Evolutionary conservation across 2,329 filamentous ascomycete species (phyloP).

Genomic region (Pseudopithomyces maydicus): DNA sequence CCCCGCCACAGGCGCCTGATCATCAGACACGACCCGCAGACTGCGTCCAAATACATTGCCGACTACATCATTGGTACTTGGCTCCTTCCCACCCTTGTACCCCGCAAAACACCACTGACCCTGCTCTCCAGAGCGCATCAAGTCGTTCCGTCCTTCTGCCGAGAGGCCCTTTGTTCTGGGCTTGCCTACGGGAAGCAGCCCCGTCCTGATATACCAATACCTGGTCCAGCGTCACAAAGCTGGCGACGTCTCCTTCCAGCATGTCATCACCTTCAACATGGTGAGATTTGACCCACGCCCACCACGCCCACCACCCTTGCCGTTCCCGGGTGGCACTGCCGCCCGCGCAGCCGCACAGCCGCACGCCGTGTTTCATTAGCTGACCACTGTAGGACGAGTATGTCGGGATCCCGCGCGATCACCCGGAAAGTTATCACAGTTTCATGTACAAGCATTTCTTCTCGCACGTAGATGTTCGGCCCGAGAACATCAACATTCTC

Average conservation of each 20-base stretch:
- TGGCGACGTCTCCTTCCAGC: constrained; percentile 78
- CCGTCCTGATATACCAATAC: constrained; percentile 76
- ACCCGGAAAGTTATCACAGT: constrained; percentile 85
- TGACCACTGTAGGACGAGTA: constrained; percentile 72
- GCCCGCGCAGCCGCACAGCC: constrained; percentile 21
- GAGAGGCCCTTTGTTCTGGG: constrained; percentile 80
- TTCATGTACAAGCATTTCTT: constrained; percentile 97
- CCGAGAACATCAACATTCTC: constrained; percentile 82
- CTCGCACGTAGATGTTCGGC: constrained; percentile 80
- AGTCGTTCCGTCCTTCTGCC: constrained; percentile 73
- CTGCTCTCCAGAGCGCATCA: constrained; percentile 69
- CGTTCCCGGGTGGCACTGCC: neutral
- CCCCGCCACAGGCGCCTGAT: constrained; percentile 73
- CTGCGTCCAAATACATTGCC: constrained; percentile 76
- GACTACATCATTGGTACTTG: constrained; percentile 74
- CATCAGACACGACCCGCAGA: constrained; percentile 72
- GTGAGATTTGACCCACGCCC: constrained; percentile 50
- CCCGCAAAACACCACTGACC: constrained; percentile 26
- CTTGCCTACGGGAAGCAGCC: constrained; percentile 81
- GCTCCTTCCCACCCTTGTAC: constrained; percentile 23
- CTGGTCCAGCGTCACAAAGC: constrained; percentile 74
- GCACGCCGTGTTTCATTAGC: constrained; percentile 17
- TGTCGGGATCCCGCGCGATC: constrained; percentile 79
- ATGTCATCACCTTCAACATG: constrained; percentile 95
- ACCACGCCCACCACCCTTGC: constrained; percentile 18